Conservation (phyloP, 495 filamentous ascomycete species). For the Penicillium lividum region DNA sequence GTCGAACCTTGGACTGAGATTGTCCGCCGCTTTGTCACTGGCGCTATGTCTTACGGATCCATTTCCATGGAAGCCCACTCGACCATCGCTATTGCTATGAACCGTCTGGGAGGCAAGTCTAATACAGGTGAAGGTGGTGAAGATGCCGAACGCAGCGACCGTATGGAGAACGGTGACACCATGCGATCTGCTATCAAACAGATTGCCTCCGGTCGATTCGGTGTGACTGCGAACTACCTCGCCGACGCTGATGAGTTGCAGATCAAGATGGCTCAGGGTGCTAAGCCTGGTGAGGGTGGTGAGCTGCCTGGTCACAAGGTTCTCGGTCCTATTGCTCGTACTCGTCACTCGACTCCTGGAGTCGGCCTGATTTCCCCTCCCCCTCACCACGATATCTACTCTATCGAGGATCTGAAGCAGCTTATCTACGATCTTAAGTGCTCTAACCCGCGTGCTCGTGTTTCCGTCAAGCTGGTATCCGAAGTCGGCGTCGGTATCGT, state of each 20-base stretch:
- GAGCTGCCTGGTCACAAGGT: constrained; percentile 99
- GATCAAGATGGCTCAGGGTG: constrained; percentile 99
- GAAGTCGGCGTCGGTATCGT: constrained; percentile 99
- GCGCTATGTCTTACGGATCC: constrained; percentile 99
- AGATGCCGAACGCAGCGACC: constrained; percentile 86
- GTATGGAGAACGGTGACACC: constrained; percentile 89
- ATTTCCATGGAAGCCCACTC: constrained; percentile 99
- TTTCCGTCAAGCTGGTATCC: constrained; percentile 99
- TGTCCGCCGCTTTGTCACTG: constrained; percentile 96
- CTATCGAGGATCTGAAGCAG: constrained; percentile 98
- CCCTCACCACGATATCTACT: constrained; percentile 99
- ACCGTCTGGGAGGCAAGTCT: constrained; percentile 94
- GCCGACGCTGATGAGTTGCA: constrained; percentile 97
- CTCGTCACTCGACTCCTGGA: constrained; percentile 96
- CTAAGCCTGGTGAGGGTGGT: constrained; percentile 98
- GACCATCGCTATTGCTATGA: constrained; percentile 96
- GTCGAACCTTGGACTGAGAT: constrained; percentile 99
- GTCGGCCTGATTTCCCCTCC: constrained; percentile 96
- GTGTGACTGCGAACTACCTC: constrained; percentile 98
- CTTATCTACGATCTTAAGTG: constrained; percentile 99
- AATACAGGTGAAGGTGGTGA: constrained; percentile 99
- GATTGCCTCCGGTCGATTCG: constrained; percentile 95
- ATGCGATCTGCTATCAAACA: constrained; percentile 99
- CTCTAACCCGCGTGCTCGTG: constrained; percentile 88
- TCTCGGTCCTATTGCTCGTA: constrained; percentile 92